These are phyloP conservation scores for Globisporangium alternatum DNA, from an alignment of 352 stramenopile genomes.

Conservation along the genomic window DNA sequence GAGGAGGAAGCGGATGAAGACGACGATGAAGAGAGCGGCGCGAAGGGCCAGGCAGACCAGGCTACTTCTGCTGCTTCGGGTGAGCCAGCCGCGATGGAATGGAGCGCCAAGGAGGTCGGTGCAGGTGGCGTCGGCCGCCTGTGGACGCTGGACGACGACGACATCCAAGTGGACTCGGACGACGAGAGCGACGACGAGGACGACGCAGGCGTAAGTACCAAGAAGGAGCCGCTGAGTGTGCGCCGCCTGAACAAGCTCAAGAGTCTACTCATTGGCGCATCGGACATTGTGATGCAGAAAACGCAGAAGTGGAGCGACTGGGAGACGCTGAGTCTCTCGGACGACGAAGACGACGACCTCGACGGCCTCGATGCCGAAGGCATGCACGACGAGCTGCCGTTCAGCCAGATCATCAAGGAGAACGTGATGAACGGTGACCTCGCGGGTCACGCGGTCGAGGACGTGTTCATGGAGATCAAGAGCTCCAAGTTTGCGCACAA, in stretches of 20 bases:
- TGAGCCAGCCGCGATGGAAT: constrained; percentile 29
- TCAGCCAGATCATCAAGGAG: constrained; percentile 77
- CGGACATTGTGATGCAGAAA: constrained; percentile 55
- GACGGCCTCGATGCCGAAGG: constrained; percentile 48
- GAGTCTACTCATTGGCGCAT: constrained; percentile 56
- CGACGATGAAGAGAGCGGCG: background rate
- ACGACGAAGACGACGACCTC: constrained; percentile 65
- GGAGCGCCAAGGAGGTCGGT: constrained; percentile 70
- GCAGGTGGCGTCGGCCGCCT: constrained; percentile 62
- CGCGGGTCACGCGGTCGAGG: constrained; percentile 79
- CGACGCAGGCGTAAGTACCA: constrained; percentile 28
- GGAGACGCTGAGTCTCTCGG: constrained; percentile 76
- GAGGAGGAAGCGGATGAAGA: constrained; percentile 35
- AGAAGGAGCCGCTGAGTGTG: constrained; percentile 24
- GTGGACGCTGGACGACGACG: constrained; percentile 85
- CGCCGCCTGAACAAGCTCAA: constrained; percentile 69
- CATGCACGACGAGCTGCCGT: constrained; percentile 46
- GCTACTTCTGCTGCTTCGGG: constrained; percentile 1
- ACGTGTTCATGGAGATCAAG: constrained; percentile 93
- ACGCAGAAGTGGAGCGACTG: constrained; percentile 70
- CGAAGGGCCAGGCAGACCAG: background rate
- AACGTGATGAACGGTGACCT: constrained; percentile 77
- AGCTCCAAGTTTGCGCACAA: constrained; percentile 94
- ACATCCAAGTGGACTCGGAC: constrained; percentile 68
- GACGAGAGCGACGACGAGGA: constrained; percentile 49